These are phyloP conservation scores for Phylloporus sp. DNA, from an alignment of 768 basidiomycete genomes.

Conservation along the genomic window DNA sequence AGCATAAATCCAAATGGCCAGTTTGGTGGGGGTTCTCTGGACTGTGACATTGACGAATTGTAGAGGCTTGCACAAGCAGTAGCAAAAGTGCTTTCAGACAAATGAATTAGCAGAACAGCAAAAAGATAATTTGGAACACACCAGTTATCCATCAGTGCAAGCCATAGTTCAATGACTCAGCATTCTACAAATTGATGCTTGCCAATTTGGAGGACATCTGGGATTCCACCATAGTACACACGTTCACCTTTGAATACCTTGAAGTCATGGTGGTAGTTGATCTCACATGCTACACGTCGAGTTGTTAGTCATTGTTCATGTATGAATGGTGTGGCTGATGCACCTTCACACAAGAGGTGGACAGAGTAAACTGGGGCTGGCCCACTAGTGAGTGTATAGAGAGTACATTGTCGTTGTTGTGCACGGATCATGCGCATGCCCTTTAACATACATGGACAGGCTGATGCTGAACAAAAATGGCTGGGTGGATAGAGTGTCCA, in stretches of 20 bases:
- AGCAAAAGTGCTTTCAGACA: not conserved
- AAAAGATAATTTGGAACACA: not conserved
- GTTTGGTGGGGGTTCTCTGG: not conserved
- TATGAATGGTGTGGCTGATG: not conserved
- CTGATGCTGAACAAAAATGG: not conserved
- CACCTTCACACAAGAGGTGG: slow-evolving; percentile 1
- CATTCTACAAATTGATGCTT: slow-evolving; percentile 4
- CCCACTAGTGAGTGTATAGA: not conserved
- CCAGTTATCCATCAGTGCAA: not conserved
- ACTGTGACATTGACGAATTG: not conserved
- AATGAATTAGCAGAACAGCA: not conserved
- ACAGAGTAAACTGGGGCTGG: not conserved
- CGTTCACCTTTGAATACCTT: not conserved
- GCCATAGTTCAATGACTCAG: not conserved
- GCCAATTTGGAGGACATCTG: not conserved
- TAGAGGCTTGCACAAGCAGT: not conserved
- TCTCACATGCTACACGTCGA: not conserved
- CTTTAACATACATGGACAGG: not conserved
- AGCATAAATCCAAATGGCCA: not conserved
- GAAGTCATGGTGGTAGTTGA: slow-evolving; percentile 5
- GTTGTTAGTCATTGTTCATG: not conserved
- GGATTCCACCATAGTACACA: not conserved
- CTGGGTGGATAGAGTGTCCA: not conserved
- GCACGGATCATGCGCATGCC: slow-evolving; percentile 5
- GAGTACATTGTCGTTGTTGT: not conserved